These are phyloP conservation scores for Rhododendron vialii DNA, from an alignment of 148 eudicot genomes.

Conservation along the genomic window DNA sequence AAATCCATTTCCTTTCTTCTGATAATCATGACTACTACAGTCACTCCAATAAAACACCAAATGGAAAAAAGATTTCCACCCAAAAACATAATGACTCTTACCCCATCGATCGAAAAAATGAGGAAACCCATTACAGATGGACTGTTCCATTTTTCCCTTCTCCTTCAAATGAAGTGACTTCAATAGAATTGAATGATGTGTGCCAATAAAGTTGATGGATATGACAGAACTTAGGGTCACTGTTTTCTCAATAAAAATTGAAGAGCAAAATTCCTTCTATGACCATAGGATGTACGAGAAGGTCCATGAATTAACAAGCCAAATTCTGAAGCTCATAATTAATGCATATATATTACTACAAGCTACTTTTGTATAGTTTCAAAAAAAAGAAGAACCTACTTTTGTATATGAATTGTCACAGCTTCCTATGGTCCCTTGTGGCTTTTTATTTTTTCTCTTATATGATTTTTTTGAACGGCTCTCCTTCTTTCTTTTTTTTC, in stretches of 20 bases:
- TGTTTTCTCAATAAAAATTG: conserved; percentile 12
- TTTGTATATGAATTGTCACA: background rate
- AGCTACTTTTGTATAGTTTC: background rate
- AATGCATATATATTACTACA: too few relatives aligned
- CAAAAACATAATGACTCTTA: conserved; percentile 6
- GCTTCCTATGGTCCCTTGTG: background rate
- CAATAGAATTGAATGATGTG: background rate
- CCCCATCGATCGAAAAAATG: conserved; percentile 2
- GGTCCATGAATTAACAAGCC: background rate
- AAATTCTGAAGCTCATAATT: background rate
- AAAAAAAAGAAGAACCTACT: too few relatives aligned
- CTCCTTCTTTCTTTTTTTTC: too few relatives aligned
- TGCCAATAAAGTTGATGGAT: conserved; percentile 24
- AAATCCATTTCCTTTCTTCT: background rate
- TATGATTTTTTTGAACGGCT: too few relatives aligned
- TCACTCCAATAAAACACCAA: background rate
- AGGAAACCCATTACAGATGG: background rate
- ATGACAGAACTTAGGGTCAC: conserved; percentile 30
- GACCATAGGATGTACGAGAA: background rate
- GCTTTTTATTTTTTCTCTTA: background rate
- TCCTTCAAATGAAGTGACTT: conserved; percentile 15
- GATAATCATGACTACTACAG: conserved; percentile 1
- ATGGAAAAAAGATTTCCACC: background rate
- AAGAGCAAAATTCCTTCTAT: background rate
- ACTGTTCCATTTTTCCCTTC: background rate